Evolutionary conservation across 352 stramenopile genomes (phyloP), one percentile per base, ranked within the genome.

Genomic region (Phytophthora sojae): DNA sequence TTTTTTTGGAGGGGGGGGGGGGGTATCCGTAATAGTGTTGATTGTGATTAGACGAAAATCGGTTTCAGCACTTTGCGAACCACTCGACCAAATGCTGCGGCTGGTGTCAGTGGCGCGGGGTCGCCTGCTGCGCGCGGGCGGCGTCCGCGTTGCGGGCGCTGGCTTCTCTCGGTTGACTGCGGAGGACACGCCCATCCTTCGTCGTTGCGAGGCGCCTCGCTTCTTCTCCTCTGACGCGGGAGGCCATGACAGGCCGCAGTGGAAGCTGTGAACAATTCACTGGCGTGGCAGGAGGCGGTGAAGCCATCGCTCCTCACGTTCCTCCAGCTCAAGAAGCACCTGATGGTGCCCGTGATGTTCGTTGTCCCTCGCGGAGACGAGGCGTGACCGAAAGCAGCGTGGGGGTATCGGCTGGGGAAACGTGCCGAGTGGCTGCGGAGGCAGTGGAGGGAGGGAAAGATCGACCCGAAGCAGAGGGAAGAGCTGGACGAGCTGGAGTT

Each of bases 401-500:
- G 58, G 58, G 58, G 47, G 29, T 57, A 65, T 53, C 45, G 3
- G 2, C 32, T 65, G 6, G 58, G 45, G 3, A 26, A 25, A 57
- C 52, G 44, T 21, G 52, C 52, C 15, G 4, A 4, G 44, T 51
- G 32, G 55, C 35, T 49, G 19, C 35, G 61, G 23, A 60, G 56
- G 8, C 19, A 19, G 25, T 55, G 53, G 52, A 49, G 29, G 29
- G 14, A 37, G 14, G 52, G 52, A 4, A 61, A 39, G 11, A 64
- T 75, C 6, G 3, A 42, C 9, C n/a, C 12, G 12, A 57, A 61
- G 37, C 67, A 79, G 45, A 3, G 42, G 0, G 39, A 72, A 26
- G 55, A 73, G 19, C 64, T 85, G 19, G 50, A 71, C 4, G 45
- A 51, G 1, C 44, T 86, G 9, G 52, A 47, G 2, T 83, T 86